Evolutionary conservation across 1,284 basidiomycete species (phyloP).

Genomic region (Stereum hirsutum): DNA sequence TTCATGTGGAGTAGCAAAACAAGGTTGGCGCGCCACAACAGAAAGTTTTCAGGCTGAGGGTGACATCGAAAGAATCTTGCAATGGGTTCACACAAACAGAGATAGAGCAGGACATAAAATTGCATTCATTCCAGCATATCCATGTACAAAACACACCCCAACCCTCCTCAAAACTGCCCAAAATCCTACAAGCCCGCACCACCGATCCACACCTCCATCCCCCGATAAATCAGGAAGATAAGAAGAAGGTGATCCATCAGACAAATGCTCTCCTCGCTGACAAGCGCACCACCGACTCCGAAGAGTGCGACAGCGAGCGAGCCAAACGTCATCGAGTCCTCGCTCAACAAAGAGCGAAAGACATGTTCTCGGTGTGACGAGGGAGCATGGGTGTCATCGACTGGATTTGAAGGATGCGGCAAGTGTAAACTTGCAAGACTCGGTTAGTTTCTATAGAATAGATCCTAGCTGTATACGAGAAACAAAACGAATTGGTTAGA

Average conservation of each 20-base stretch:
- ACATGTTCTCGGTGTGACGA: slow-evolving; percentile 75
- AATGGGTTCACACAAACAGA: too few relatives aligned
- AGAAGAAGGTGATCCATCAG: slow-evolving; percentile 3
- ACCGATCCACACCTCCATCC: too few relatives aligned
- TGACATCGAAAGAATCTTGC: too few relatives aligned
- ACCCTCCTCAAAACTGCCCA: too few relatives aligned
- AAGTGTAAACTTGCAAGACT: slow-evolving; percentile 84
- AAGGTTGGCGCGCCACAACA: too few relatives aligned
- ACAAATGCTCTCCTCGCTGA: slow-evolving; percentile 65
- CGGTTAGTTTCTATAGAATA: slow-evolving; percentile 85
- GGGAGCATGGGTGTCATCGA: slow-evolving; percentile 65
- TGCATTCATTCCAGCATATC: too few relatives aligned
- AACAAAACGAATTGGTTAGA: too few relatives aligned
- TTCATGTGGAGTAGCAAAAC: too few relatives aligned
- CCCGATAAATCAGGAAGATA: neutral
- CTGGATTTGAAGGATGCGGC: slow-evolving; percentile 74
- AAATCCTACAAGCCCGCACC: too few relatives aligned
- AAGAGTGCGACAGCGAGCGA: slow-evolving; percentile 23
- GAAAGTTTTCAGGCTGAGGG: too few relatives aligned
- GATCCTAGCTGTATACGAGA: slow-evolving; percentile 54
- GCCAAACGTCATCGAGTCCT: slow-evolving; percentile 72
- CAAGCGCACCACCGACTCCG: slow-evolving; percentile 24
- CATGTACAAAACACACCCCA: too few relatives aligned
- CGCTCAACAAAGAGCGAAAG: slow-evolving; percentile 15
- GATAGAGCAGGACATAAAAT: too few relatives aligned